Conservation (phyloP, 2,329 filamentous ascomycete genomes). For the Chrysosporium keratinophilum region DNA sequence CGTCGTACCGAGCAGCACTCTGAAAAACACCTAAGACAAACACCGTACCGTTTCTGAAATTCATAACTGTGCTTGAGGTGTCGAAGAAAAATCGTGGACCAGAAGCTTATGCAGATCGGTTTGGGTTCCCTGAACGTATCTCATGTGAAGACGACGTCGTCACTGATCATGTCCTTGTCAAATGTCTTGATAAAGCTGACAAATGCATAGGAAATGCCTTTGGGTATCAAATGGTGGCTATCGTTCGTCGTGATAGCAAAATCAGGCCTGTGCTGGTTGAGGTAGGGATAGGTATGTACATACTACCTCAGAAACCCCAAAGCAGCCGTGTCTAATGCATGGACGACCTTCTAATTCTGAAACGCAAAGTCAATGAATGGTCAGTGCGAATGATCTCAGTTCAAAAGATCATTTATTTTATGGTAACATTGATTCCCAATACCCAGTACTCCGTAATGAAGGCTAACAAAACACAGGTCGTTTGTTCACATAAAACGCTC, state of each 20-base stretch:
- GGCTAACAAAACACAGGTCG: no score
- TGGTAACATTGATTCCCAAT: no score
- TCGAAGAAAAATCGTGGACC: neutral
- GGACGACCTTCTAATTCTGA: no score
- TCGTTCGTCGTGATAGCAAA: neutral
- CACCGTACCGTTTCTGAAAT: no score
- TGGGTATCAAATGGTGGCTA: neutral
- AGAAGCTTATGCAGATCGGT: neutral
- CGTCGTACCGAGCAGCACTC: neutral
- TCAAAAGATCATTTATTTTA: no score
- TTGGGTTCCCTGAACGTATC: neutral
- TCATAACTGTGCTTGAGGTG: no score
- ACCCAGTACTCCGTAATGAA: no score
- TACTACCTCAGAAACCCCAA: constrained; percentile 2
- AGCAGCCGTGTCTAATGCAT: no score
- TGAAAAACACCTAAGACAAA: neutral
- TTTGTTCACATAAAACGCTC: no score
- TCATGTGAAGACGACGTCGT: neutral
- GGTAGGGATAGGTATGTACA: no score
- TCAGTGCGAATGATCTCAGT: no score
- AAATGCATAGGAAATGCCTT: neutral
- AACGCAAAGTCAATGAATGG: no score
- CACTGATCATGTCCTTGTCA: neutral
- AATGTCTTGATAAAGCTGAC: neutral
- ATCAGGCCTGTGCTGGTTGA: neutral